Conservation (phyloP, 139 green algal genomes). For the Diplosphaera chodatii region DNA sequence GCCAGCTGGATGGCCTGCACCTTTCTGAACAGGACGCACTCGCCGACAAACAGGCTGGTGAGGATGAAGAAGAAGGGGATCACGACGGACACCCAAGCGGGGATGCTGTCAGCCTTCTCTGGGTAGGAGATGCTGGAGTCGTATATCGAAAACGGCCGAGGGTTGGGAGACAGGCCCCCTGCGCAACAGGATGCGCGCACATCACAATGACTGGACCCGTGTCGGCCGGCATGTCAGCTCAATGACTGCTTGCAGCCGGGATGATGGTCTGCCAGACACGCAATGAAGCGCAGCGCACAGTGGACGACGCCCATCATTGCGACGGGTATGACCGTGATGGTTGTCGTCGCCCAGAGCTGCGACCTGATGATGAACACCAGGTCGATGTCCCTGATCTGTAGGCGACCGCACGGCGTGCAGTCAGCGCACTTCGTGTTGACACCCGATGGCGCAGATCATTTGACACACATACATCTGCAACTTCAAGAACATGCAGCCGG, state of each 20-base stretch:
- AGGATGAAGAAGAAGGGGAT: not conserved
- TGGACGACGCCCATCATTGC: slow-evolving; percentile 3
- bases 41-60: slow-evolving; percentile 3
- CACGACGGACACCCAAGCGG: not conserved
- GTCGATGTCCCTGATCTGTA: slow-evolving; percentile 6
- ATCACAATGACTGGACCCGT: too few relatives aligned
- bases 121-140: slow-evolving; percentile 25
- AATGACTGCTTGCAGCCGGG: too few relatives aligned
- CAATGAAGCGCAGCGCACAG: too few relatives aligned
- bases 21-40: slow-evolving; percentile 9
- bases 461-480: too few relatives aligned
- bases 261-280: too few relatives aligned
- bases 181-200: too few relatives aligned
- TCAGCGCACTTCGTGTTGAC: too few relatives aligned
- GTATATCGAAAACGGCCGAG: slow-evolving; percentile 9
- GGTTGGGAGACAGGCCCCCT: not conserved
- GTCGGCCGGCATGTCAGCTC: too few relatives aligned
- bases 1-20: too few relatives aligned
- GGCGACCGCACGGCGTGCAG: too few relatives aligned
- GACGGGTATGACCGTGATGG: slow-evolving; percentile 2
- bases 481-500: too few relatives aligned
- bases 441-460: too few relatives aligned
- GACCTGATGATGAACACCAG: slow-evolving; percentile 7
- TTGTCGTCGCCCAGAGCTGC: slow-evolving; percentile 10
- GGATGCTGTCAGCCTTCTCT: slow-evolving; percentile 2